Evolutionary conservation across 345 rosid genomes (phyloP).

Genomic region (Lagerstroemia speciosa): DNA sequence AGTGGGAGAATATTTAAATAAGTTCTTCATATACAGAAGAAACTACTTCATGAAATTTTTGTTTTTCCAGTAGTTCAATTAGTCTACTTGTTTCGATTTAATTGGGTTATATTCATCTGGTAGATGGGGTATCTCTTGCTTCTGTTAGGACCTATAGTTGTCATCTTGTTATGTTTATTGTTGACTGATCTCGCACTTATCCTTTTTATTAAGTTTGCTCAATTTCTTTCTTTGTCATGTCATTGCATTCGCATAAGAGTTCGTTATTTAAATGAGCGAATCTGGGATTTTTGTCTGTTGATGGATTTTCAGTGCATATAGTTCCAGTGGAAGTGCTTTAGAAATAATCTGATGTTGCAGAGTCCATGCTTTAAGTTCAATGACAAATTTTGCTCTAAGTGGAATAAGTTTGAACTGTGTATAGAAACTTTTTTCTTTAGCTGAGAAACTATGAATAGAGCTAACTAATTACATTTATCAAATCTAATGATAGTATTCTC

Average conservation of each 20-base stretch:
- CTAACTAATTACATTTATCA: neutral
- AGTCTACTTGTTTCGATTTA: too few species aligned
- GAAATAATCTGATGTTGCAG: neutral
- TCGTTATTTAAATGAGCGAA: neutral
- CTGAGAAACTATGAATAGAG: neutral
- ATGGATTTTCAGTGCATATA: neutral
- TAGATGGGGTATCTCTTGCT: neutral
- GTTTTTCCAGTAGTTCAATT: neutral
- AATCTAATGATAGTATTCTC: neutral
- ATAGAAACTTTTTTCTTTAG: neutral
- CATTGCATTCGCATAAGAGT: neutral
- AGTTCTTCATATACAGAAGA: neutral
- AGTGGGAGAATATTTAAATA: neutral
- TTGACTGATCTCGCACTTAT: neutral
- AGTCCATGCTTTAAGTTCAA: neutral
- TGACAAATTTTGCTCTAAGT: neutral
- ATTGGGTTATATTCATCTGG: too few species aligned
- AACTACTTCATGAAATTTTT: neutral
- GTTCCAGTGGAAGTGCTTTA: neutral
- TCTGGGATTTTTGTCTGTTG: neutral
- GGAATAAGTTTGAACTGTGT: neutral
- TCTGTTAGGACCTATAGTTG: neutral
- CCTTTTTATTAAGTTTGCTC: neutral
- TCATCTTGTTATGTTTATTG: neutral
- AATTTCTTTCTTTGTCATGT: neutral